These are phyloP conservation scores for Amanita inopinata DNA, from an alignment of 768 basidiomycete genomes.

Conservation along the genomic window DNA sequence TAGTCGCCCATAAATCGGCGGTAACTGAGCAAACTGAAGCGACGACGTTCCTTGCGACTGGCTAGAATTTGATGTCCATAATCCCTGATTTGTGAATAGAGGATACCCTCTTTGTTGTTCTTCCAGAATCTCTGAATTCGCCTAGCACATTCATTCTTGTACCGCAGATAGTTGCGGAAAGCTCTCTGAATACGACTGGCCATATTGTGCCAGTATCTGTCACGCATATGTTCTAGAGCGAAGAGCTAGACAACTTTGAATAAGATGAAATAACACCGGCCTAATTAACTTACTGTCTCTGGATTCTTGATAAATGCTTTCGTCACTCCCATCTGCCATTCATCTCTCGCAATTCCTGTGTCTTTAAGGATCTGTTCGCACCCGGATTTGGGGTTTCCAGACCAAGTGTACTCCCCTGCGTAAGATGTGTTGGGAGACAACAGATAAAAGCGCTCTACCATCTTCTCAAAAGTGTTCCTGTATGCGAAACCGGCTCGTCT, in stretches of 20 bases:
- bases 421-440: conserved; percentile 93
- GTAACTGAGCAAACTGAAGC: conserved; percentile 91
- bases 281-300: conserved; percentile 62
- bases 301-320: conserved; percentile 99
- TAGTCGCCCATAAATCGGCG: conserved; percentile 96
- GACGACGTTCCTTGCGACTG: conserved; percentile 83
- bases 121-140: conserved; percentile 98
- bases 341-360: conserved; percentile 91
- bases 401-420: conserved; percentile 98
- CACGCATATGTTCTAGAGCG: conserved; percentile 96
- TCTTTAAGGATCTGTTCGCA: conserved; percentile 91
- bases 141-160: conserved; percentile 89
- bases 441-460: conserved; percentile 97
- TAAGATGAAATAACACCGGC: conserved; percentile 4
- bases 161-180: conserved; percentile 91
- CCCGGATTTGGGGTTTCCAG: conserved; percentile 80
- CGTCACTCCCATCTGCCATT: conserved; percentile 99
- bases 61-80: conserved; percentile 91
- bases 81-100: conserved; percentile 84
- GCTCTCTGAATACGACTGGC: conserved; percentile 93
- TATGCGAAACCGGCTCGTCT: conserved; percentile 98
- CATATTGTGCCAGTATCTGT: conserved; percentile 99
- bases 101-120: conserved; percentile 91
- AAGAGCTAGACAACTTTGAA: conserved; percentile 57
- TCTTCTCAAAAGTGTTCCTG: conserved; percentile 96